Evolutionary conservation across 495 filamentous ascomycete genomes (phyloP).

Genomic region (Elaphomyces granulatus): DNA sequence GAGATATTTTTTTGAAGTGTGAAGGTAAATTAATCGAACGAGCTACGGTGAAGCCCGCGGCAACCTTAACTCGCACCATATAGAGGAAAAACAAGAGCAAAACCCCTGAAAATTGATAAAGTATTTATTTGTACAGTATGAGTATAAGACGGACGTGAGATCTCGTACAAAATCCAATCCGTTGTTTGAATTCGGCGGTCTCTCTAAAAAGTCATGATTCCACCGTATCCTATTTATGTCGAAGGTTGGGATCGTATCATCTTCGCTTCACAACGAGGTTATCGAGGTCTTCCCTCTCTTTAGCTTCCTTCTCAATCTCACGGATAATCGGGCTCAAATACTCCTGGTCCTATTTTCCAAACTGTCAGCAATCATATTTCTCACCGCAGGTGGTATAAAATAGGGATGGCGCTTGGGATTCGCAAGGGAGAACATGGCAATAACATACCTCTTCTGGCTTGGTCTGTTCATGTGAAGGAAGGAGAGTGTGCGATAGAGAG

Average conservation of each 20-base stretch:
- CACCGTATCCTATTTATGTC: neutral
- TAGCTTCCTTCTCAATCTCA: slow-evolving; percentile 67
- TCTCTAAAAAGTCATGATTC: neutral
- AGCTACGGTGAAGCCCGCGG: too few species aligned
- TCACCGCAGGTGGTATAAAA: too few species aligned
- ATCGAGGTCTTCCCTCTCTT: slow-evolving; percentile 74
- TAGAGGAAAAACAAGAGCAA: slow-evolving; percentile 19
- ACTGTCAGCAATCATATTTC: too few species aligned
- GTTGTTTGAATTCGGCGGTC: neutral
- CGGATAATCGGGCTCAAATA: slow-evolving; percentile 72
- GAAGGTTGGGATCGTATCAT: slow-evolving; percentile 3
- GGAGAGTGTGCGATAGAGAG: slow-evolving; percentile 71
- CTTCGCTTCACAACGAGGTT: slow-evolving; percentile 50
- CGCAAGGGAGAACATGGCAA: too few species aligned
- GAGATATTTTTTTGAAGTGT: too few species aligned
- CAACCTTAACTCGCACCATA: too few species aligned
- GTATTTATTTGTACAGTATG: slow-evolving; percentile 39
- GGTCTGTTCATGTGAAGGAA: slow-evolving; percentile 71
- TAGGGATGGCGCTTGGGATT: too few species aligned
- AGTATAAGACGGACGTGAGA: slow-evolving; percentile 21
- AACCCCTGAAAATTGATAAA: too few species aligned
- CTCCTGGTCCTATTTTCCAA: slow-evolving; percentile 59
- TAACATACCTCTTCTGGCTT: slow-evolving; percentile 52
- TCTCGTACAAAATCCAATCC: slow-evolving; percentile 2
- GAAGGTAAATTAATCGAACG: too few species aligned